Evolutionary conservation across 2,329 filamentous ascomycete genomes (phyloP).

Genomic region (Aspergillus sp.): DNA sequence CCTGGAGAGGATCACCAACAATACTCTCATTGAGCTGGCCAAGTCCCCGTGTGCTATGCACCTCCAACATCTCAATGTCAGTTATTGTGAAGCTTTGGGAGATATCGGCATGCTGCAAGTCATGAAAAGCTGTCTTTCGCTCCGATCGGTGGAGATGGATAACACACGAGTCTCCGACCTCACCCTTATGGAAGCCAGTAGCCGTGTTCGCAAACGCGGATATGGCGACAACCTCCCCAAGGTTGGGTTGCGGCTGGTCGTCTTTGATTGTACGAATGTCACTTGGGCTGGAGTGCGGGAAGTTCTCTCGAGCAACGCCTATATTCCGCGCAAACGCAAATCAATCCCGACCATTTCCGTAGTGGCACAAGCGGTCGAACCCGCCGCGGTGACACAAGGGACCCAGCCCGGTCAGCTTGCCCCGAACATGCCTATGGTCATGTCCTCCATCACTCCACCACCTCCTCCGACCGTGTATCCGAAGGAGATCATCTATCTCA

Average conservation of each 20-base stretch:
- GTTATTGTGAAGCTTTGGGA: conserved; percentile 82
- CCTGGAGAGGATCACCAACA: conserved; percentile 72
- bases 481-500: conserved; percentile 77
- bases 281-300: conserved; percentile 91
- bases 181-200: conserved; percentile 77
- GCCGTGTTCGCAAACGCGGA: conserved; percentile 69
- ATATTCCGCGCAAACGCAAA: conserved; percentile 57
- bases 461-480: conserved; percentile 53
- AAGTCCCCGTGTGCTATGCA: conserved; percentile 69
- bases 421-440: conserved; percentile 5
- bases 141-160: conserved; percentile 79
- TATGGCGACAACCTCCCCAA: conserved; percentile 50
- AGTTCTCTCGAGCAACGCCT: conserved; percentile 79
- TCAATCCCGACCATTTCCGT: conserved; percentile 29
- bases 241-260: conserved; percentile 71
- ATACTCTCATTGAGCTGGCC: conserved; percentile 70
- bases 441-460: conserved; percentile 27
- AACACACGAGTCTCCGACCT: conserved; percentile 90
- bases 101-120: conserved; percentile 82
- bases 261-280: conserved; percentile 89
- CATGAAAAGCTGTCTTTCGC: conserved; percentile 68
- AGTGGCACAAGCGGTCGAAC: conserved; percentile 29
- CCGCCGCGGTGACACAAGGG: conserved; percentile 5
- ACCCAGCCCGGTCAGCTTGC: too few relatives aligned
- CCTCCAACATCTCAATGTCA: conserved; percentile 80